phyloP scores from a whole-genome alignment of 495 filamentous ascomycete genomes.

The Daldinia childiae region DNA sequence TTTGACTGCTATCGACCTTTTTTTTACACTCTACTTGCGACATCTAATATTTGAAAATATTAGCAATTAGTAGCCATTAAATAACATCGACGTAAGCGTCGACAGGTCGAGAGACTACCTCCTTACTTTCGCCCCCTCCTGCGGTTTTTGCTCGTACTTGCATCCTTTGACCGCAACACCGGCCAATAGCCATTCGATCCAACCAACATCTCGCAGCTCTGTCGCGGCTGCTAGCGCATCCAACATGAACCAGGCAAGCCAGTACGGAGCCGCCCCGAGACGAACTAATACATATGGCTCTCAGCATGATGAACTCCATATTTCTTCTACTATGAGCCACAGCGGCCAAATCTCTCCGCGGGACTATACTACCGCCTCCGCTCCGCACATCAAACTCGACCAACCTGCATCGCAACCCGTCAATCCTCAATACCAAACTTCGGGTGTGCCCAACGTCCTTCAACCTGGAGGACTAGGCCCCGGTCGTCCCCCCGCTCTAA shows the following conservation, averaged over 20 bases:
- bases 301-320: slow-evolving; percentile 78
- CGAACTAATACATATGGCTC: slow-evolving; percentile 55
- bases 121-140: slow-evolving; percentile 4
- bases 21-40: slow-evolving; percentile 19
- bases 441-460: slow-evolving; percentile 72
- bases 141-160: slow-evolving; percentile 3
- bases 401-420: slow-evolving; percentile 54
- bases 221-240: slow-evolving; percentile 57
- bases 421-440: slow-evolving; percentile 66
- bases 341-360: slow-evolving; percentile 58
- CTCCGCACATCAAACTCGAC: slow-evolving; percentile 74
- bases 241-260: slow-evolving; percentile 63
- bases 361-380: slow-evolving; percentile 57
- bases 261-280: slow-evolving; percentile 55
- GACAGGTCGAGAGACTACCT: slow-evolving; percentile 10
- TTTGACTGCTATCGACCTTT: slow-evolving; percentile 16
- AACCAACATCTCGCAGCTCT: slow-evolving; percentile 62
- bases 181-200: slow-evolving; percentile 44
- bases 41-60: slow-evolving; percentile 11
- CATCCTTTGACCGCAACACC: slow-evolving; percentile 21
- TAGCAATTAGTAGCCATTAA: slow-evolving; percentile 8
- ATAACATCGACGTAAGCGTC: slow-evolving; percentile 11
- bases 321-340: slow-evolving; percentile 66
- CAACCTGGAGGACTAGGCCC: slow-evolving; percentile 66
- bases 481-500: slow-evolving; percentile 70